These are phyloP conservation scores for Amaranthus palmeri DNA, from an alignment of 148 eudicot genomes.

Conservation along the genomic window DNA sequence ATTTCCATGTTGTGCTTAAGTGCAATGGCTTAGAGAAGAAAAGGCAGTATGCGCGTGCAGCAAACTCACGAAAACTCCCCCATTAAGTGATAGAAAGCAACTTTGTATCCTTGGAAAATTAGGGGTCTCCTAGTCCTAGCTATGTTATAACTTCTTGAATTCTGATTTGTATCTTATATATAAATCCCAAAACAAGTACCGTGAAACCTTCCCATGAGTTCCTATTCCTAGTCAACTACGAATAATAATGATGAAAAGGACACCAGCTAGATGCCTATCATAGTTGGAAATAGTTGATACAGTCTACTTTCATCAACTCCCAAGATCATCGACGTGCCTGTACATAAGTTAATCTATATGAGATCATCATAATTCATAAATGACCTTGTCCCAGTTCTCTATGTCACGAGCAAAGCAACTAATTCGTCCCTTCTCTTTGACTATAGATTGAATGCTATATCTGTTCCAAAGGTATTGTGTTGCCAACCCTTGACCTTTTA, in stretches of 20 bases:
- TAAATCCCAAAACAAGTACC: background rate
- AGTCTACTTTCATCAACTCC: background rate
- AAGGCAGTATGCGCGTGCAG: background rate
- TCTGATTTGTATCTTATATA: background rate
- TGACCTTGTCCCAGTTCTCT: background rate
- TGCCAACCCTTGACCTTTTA: background rate
- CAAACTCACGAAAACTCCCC: background rate
- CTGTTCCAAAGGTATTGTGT: background rate
- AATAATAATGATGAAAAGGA: background rate
- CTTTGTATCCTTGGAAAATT: background rate
- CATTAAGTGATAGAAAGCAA: background rate
- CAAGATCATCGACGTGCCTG: background rate
- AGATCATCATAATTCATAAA: too few relatives aligned
- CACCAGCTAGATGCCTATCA: background rate
- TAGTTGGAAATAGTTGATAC: background rate
- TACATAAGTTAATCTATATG: too few relatives aligned
- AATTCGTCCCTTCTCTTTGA: background rate
- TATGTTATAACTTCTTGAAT: background rate
- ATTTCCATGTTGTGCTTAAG: background rate
- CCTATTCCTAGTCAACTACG: background rate
- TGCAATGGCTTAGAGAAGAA: background rate
- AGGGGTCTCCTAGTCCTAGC: background rate
- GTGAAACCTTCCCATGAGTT: background rate
- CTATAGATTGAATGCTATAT: background rate
- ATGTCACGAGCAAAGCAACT: background rate